Base-by-base conservation (phyloP, 2,329 filamentous ascomycete species). In the Exophiala calicioides region DNA sequence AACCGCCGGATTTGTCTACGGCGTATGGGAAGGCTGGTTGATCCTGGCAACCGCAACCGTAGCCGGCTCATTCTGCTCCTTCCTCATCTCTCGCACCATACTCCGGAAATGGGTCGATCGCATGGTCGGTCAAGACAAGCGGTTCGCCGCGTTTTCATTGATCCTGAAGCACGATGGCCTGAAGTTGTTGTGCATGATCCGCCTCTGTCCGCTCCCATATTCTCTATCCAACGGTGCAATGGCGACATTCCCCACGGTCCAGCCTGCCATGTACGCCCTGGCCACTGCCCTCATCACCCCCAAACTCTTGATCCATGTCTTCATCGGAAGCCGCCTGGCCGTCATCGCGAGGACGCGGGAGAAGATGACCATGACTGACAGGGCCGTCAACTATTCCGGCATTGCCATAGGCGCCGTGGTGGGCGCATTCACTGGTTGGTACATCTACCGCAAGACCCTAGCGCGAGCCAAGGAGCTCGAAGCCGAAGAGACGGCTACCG, bases 171-270 rank as follows among this genome's bases (percentile, higher is more conserved):
- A 88, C 62, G 93, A 98, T 62, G 93, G 93, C 1, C 68, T 98
- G 40, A 86, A 89, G 60, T 82, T 97, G 43, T 77, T 98, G 34
- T 84, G 88, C 53, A 94, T 93, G 79, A 93, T 98, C 59, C 81
- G 93, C 21, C 79, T 97, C 55, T 97, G 91, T 62, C 93, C 93
- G 2, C 66, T 98, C 50, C 93, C 93, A 10, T 98, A 95, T 66
- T 93, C 87, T 41, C 74, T 97, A 58, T 90, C 87, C 63, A 98
- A 98, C 64, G 93, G 90, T 39, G 95, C 95, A 51, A 81, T 98
- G 44, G 89, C 89, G 21, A 97, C 93, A 1, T 90, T 98, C 52
- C 90, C 90, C 2, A 95, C 86, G 23, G 88, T 98, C 24, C 79
- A 84, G 18, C 86, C 87, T 30, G 66, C 78, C 50, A 80, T 80